Evolutionary conservation across 2,329 filamentous ascomycete species (phyloP), one percentile per base, ranked within the genome.

Genomic region (Xylariaceae sp.): DNA sequence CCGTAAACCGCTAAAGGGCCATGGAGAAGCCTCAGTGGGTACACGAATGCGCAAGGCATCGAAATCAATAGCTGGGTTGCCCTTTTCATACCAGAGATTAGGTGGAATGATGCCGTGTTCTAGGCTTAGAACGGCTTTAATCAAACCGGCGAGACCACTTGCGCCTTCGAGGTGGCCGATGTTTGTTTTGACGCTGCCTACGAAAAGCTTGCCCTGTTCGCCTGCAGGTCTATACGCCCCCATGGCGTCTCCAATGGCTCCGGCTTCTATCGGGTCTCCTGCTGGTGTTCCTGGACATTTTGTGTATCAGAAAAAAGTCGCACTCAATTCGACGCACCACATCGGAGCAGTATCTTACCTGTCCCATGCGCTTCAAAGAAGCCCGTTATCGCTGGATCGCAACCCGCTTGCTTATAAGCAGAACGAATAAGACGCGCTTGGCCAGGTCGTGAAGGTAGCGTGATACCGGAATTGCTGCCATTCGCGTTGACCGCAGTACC

Each of bases 401-500:
- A 17, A 12, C 50, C 49, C 2, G 48, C 51, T 2, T 43, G 31
- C 16, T 36, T 16, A 51, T 71, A 73, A 0, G 60, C 60, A 2
- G 55, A 47, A 47, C 54, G 42, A 31, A 70, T 71, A 1, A 68
- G 51, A 0, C 31, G 14, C 3, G 43, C 60, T 36, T 74, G 71
- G 6, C 60, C 50, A 18, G 53, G 51, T 34, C 48, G 36, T 31
- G 59, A 58, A 14, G 60, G 62, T 42, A 59, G 53, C 6, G 60
- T 59, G 22, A 66, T 52, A 6, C 42, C 53, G 0, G 56, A 53
- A 2, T 63, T 63, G 0, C 46, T 44, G 1, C 61, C 63, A 40
- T 65, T 58, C 43, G 60, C 58, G 47, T 64, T 59, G 12, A 55
- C 49, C 9, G 47, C 55, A 2, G 60, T 57, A 33, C 39, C 45